Conservation (phyloP, 2,329 filamentous ascomycete genomes). For the Aspergillus spinulosporus region DNA sequence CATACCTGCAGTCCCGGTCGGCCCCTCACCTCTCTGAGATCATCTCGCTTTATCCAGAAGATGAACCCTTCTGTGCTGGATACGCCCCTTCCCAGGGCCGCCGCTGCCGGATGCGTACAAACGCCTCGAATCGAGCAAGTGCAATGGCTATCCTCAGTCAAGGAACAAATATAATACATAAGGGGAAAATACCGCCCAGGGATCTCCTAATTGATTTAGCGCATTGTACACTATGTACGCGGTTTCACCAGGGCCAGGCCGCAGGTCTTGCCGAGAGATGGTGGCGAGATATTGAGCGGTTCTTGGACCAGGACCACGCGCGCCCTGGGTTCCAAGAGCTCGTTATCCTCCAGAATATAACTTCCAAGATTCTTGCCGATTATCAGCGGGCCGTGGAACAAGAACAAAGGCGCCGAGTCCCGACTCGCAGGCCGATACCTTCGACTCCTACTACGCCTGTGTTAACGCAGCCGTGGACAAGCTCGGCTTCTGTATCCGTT, state of each 20-base stretch:
- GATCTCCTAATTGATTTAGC: slow-evolving; percentile 24
- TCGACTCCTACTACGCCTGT: no score
- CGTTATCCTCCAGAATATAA: no score
- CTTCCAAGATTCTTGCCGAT: no score
- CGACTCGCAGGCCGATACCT: no score
- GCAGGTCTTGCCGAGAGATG: slow-evolving; percentile 3
- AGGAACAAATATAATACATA: slow-evolving; percentile 18
- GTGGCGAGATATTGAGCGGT: not conserved
- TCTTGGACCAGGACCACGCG: not conserved
- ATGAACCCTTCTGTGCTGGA: slow-evolving; percentile 23
- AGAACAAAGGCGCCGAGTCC: no score
- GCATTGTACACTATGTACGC: slow-evolving; percentile 25
- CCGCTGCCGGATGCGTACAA: slow-evolving; percentile 19
- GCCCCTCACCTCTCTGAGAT: slow-evolving; percentile 20
- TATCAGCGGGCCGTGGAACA: no score
- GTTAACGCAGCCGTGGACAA: no score
- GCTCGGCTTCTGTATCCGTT: no score
- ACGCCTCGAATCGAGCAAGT: slow-evolving; percentile 12
- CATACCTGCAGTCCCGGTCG: not conserved
- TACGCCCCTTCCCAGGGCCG: slow-evolving; percentile 20
- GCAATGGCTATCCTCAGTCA: slow-evolving; percentile 20
- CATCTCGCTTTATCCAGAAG: slow-evolving; percentile 20
- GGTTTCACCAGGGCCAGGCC: slow-evolving; percentile 25
- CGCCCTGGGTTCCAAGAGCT: not conserved
- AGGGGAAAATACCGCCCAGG: slow-evolving; percentile 14